Percentiles rank a stretch among this genome's conserved stretches.
phyloP scores from a whole-genome alignment of 192 early-diverging fungal genomes.

The Phlyctochytrium planicorne region DNA sequence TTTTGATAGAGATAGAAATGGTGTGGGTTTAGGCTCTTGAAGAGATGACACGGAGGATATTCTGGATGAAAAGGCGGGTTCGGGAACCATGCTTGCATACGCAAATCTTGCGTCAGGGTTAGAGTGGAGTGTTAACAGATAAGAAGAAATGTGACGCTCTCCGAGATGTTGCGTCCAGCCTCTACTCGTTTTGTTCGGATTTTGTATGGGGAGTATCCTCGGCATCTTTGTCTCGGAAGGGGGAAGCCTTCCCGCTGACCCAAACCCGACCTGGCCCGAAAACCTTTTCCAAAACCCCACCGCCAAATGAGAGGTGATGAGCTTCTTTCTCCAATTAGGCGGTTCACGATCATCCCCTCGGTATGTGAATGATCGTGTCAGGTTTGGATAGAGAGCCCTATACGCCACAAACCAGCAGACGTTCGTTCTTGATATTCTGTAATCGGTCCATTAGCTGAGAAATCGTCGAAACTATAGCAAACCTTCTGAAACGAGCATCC shows the following conservation, averaged over 20 bases:
- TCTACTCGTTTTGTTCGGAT: too few species aligned
- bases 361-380: background rate
- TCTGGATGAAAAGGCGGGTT: background rate
- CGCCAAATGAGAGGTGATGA: background rate
- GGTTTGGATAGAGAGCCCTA: background rate
- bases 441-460: background rate
- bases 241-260: background rate
- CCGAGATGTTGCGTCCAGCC: background rate
- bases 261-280: background rate
- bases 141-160: background rate
- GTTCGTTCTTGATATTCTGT: background rate
- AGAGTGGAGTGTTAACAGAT: background rate
- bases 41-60: too few species aligned
- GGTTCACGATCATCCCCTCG: background rate
- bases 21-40: too few species aligned
- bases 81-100: background rate
- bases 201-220: too few species aligned
- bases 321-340: background rate
- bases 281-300: background rate
- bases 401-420: background rate
- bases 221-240: background rate
- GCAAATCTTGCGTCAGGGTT: constrained; percentile 7
- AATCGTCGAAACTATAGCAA: background rate
- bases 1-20: too few species aligned
- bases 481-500: background rate